These are phyloP conservation scores for Scutellaria baicalensis DNA, from an alignment of 257 asterid genomes.

Conservation along the genomic window DNA sequence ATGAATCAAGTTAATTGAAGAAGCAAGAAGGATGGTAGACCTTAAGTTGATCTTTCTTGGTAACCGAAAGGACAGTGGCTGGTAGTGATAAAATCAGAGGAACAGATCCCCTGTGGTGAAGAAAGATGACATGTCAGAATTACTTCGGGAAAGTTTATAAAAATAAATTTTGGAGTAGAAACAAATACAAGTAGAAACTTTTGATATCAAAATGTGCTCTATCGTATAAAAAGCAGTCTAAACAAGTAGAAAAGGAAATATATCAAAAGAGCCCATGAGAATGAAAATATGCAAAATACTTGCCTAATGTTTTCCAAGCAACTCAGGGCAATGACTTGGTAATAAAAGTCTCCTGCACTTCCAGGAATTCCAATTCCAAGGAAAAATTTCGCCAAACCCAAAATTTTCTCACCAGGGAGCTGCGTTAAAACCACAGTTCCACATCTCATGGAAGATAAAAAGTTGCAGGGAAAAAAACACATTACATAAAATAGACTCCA, in stretches of 20 bases:
- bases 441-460: constrained; percentile 4
- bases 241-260: not conserved
- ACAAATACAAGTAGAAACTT: not conserved
- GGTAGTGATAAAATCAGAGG: constrained; percentile 90
- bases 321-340: constrained; percentile 79
- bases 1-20: constrained; percentile 4
- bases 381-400: constrained; percentile 84
- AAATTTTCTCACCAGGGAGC: constrained; percentile 85
- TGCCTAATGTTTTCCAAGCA: constrained; percentile 72
- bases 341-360: constrained; percentile 61
- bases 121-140: constrained; percentile 9
- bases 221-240: not conserved
- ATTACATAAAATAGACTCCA: not conserved
- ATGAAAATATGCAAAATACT: constrained; percentile 11
- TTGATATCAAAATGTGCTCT: not conserved
- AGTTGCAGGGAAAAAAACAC: not conserved
- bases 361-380: constrained; percentile 90
- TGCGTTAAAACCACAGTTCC: constrained; percentile 31
- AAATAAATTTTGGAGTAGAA: not conserved
- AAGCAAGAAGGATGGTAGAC: constrained; percentile 31
- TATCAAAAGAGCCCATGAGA: not conserved
- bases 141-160: not conserved
- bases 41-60: constrained; percentile 80
- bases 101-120: constrained; percentile 53
- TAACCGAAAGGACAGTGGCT: constrained; percentile 66